Evolutionary conservation across 2,329 filamentous ascomycete species (phyloP).

Genomic region (Chaetothyriales sp.): DNA sequence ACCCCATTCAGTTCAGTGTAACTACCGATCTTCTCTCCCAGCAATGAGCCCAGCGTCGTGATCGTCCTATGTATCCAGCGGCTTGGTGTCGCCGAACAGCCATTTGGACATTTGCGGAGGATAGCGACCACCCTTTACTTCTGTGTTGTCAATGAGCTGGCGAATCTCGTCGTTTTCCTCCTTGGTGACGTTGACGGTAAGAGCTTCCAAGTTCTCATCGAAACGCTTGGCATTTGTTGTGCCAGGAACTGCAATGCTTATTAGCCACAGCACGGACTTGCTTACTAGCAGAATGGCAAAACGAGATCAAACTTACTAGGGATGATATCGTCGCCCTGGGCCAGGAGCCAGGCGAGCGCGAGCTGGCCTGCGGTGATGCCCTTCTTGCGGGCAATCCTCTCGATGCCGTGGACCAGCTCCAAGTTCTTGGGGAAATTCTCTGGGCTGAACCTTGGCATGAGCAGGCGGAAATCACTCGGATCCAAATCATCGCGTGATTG

Average conservation of each 20-base stretch:
- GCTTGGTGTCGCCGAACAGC: constrained; percentile 14
- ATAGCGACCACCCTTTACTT: constrained; percentile 17
- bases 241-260: constrained; percentile 11
- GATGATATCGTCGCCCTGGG: constrained; percentile 42
- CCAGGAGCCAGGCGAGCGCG: constrained; percentile 49
- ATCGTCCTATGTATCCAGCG: constrained; percentile 4
- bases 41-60: not conserved
- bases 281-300: not conserved
- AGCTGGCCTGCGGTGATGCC: constrained; percentile 44
- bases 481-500: constrained; percentile 27
- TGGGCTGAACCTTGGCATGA: constrained; percentile 37
- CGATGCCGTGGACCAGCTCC: constrained; percentile 38
- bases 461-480: constrained; percentile 34
- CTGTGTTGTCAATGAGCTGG: constrained; percentile 14
- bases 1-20: constrained; percentile 1
- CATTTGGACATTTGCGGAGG: constrained; percentile 9
- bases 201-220: constrained; percentile 17
- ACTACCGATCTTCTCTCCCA: not conserved
- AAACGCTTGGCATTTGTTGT: constrained; percentile 19
- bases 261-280: constrained; percentile 13
- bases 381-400: constrained; percentile 39
- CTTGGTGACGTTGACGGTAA: constrained; percentile 15
- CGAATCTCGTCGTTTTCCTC: constrained; percentile 24
- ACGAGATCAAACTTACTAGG: not conserved
- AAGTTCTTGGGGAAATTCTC: constrained; percentile 46